Evolutionary conservation across 192 early-diverging fungal species (phyloP).

Genomic region (Podila clonocystis): DNA sequence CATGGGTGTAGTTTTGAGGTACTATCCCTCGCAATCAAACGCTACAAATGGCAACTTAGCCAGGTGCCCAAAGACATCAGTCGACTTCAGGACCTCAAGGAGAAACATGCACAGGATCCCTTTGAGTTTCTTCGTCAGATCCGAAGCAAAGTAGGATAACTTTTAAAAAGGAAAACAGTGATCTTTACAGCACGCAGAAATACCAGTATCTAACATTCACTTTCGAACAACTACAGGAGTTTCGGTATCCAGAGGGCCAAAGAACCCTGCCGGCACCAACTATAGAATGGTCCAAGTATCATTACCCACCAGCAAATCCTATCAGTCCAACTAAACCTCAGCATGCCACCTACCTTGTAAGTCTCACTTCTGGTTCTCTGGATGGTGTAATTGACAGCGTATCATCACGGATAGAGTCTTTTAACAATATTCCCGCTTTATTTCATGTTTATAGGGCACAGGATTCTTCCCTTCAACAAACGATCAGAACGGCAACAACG

Average conservation of each 20-base stretch:
- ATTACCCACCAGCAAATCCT: constrained; percentile 43
- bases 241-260: constrained; percentile 43
- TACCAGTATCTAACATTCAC: background rate
- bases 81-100: constrained; percentile 50
- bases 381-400: background rate
- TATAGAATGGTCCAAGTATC: constrained; percentile 45
- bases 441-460: background rate
- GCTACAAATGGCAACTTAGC: constrained; percentile 53
- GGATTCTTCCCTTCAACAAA: background rate
- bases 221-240: constrained; percentile 10
- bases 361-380: background rate
- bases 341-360: constrained; percentile 19
- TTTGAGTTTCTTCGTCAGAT: constrained; percentile 53
- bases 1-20: constrained; percentile 19
- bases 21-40: constrained; percentile 37
- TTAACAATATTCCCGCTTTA: background rate
- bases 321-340: constrained; percentile 21
- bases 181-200: background rate
- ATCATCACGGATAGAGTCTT: background rate
- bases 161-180: background rate
- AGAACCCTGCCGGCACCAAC: constrained; percentile 29
- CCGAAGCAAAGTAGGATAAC: constrained; percentile 45
- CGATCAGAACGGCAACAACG: constrained; percentile 4
- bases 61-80: constrained; percentile 55
- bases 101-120: constrained; percentile 54